phyloP scores from a whole-genome alignment of 805 yeast species.

The Lipomyces kockii region DNA sequence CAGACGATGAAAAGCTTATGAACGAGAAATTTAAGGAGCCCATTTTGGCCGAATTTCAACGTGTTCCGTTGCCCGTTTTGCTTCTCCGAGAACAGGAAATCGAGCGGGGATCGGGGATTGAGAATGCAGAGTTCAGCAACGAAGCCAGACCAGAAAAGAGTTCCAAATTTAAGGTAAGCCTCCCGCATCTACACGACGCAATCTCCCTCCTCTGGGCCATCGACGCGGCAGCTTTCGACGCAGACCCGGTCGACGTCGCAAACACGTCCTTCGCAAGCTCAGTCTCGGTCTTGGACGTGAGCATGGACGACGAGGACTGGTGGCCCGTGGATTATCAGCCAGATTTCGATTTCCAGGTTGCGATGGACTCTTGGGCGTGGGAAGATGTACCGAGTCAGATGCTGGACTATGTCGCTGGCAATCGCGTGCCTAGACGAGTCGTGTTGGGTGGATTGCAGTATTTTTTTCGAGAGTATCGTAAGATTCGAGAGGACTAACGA shows the following conservation, averaged over 20 bases:
- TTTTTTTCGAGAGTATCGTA: not conserved
- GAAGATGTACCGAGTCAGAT: not conserved
- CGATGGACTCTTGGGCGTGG: not conserved
- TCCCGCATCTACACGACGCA: not conserved
- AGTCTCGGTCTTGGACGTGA: not conserved
- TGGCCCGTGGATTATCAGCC: not conserved
- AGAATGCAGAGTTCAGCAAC: not conserved
- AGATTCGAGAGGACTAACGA: not conserved
- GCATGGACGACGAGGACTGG: not conserved
- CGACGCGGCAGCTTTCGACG: not conserved
- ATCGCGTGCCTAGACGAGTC: not conserved
- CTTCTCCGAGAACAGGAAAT: not conserved
- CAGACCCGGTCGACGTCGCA: not conserved
- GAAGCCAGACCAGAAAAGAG: not conserved
- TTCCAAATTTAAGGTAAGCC: not conserved
- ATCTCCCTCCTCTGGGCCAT: not conserved
- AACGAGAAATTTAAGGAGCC: constrained; percentile 1
- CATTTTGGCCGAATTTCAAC: not conserved
- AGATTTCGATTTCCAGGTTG: not conserved
- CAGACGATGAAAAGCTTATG: not conserved
- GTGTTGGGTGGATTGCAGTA: not conserved
- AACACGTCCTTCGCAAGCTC: not conserved
- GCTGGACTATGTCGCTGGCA: not conserved
- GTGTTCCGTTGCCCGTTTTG: not conserved
- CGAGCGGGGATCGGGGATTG: not conserved